Percentiles rank a stretch among this genome's conserved stretches.
Conservation (phyloP, 768 basidiomycete genomes). For the Boletus speciosus region DNA sequence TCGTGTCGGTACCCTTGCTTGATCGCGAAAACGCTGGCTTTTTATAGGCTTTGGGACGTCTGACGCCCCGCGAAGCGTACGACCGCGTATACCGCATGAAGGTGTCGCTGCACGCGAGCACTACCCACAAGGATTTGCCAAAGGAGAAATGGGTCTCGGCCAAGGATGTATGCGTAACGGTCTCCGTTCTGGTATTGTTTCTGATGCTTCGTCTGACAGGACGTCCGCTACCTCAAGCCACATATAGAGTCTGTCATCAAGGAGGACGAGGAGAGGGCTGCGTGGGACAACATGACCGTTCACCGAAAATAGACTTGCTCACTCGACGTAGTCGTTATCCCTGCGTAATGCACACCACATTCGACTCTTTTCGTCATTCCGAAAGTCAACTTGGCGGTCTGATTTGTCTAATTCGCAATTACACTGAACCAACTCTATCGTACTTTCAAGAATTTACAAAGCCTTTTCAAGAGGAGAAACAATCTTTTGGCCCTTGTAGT, state of each 20-base stretch:
- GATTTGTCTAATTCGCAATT: slow-evolving; percentile 10
- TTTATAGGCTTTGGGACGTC: slow-evolving; percentile 73
- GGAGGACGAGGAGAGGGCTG: slow-evolving; percentile 72
- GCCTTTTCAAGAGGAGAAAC: slow-evolving; percentile 78
- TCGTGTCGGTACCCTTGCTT: not conserved
- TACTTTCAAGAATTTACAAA: slow-evolving; percentile 33
- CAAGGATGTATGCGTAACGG: slow-evolving; percentile 57
- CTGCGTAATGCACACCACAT: slow-evolving; percentile 11
- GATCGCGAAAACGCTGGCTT: not conserved
- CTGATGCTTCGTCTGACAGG: slow-evolving; percentile 46
- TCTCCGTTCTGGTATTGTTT: not conserved
- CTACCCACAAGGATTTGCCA: slow-evolving; percentile 75
- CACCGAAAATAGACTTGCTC: slow-evolving; percentile 54
- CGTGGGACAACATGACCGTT: slow-evolving; percentile 79
- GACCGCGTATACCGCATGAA: slow-evolving; percentile 91
- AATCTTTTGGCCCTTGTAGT: slow-evolving; percentile 75
- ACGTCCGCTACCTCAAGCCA: slow-evolving; percentile 83
- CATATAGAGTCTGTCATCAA: slow-evolving; percentile 67
- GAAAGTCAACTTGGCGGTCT: not conserved
- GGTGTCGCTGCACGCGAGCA: slow-evolving; percentile 67
- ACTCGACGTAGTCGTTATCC: slow-evolving; percentile 24
- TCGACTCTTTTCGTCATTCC: not conserved
- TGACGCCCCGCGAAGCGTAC: slow-evolving; percentile 76
- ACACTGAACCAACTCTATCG: slow-evolving; percentile 4
- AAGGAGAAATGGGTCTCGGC: slow-evolving; percentile 76